phyloP scores from a whole-genome alignment of 306 rosid genomes.

The Prinsepia uniflora region DNA sequence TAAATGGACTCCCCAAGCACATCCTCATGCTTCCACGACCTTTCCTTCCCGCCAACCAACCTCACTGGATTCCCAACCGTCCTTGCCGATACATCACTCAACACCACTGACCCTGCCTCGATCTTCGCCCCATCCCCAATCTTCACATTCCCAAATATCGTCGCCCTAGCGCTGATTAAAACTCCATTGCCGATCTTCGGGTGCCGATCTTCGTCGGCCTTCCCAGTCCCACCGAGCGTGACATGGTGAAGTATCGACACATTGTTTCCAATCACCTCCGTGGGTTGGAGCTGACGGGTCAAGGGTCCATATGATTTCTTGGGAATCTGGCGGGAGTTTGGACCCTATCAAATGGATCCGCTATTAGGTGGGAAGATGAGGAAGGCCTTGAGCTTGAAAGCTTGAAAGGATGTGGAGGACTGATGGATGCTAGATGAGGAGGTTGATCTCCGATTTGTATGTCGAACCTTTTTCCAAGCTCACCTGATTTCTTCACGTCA shows the following conservation, averaged over 20 bases:
- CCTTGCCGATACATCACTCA: conserved; percentile 69
- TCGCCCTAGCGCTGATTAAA: conserved; percentile 91
- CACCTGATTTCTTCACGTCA: conserved; percentile 90
- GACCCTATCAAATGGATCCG: conserved; percentile 77
- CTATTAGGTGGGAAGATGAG: conserved; percentile 66
- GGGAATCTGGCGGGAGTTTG: conserved; percentile 56
- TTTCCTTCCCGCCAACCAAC: conserved; percentile 88
- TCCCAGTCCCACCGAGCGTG: conserved; percentile 93
- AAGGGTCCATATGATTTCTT: conserved; percentile 31
- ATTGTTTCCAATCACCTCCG: conserved; percentile 87
- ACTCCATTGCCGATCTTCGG: conserved; percentile 93
- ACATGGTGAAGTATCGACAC: conserved; percentile 92
- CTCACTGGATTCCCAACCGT: conserved; percentile 88
- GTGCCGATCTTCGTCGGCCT: conserved; percentile 80
- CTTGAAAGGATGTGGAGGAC: conserved; percentile 36
- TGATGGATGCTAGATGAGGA: conserved; percentile 11
- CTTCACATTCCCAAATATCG: conserved; percentile 72
- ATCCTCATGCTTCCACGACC: conserved; percentile 64
- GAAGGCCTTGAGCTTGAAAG: conserved; percentile 44
- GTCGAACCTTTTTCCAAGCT: conserved; percentile 86
- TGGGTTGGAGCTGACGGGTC: conserved; percentile 47
- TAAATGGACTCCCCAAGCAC: conserved; percentile 93
- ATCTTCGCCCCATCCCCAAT: conserved; percentile 92
- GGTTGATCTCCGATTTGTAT: conserved; percentile 42
- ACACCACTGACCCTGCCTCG: conserved; percentile 89